Conservation (phyloP, 352 stramenopile species). For the Pythium aquatile region DNA sequence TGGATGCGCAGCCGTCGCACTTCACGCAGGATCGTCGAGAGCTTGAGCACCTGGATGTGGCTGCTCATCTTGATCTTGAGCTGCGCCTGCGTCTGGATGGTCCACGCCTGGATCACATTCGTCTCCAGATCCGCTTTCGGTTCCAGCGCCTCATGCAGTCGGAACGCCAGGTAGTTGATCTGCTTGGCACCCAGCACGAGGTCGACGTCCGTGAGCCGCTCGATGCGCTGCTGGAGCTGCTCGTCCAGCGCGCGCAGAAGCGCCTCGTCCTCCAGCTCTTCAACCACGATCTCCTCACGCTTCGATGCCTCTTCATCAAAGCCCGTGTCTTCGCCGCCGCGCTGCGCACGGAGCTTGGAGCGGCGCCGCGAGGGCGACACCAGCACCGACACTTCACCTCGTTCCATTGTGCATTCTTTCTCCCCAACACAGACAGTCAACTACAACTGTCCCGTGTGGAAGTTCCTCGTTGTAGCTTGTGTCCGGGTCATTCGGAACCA, state of each 20-base stretch:
- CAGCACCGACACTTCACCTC: slow-evolving; percentile 59
- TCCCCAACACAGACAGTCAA: not conserved
- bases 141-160: slow-evolving; percentile 71
- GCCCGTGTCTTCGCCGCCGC: slow-evolving; percentile 6
- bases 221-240: slow-evolving; percentile 57
- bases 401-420: slow-evolving; percentile 33
- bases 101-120: slow-evolving; percentile 65
- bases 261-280: slow-evolving; percentile 50
- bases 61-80: slow-evolving; percentile 68
- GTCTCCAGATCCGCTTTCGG: slow-evolving; percentile 69
- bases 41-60: slow-evolving; percentile 85
- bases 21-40: slow-evolving; percentile 82
- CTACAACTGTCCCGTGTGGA: slow-evolving; percentile 12
- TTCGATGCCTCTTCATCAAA: not conserved
- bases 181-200: slow-evolving; percentile 67
- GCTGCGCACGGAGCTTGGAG: slow-evolving; percentile 10
- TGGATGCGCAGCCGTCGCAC: slow-evolving; percentile 65
- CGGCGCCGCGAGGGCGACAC: slow-evolving; percentile 32
- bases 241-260: slow-evolving; percentile 74
- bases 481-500: slow-evolving; percentile 21
- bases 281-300: slow-evolving; percentile 43
- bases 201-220: slow-evolving; percentile 46
- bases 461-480: slow-evolving; percentile 4
- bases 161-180: slow-evolving; percentile 64
- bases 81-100: slow-evolving; percentile 62